These are phyloP conservation scores for Musa acuminata DNA, from an alignment of 176 grass and related monocot species.

Conservation along the genomic window DNA sequence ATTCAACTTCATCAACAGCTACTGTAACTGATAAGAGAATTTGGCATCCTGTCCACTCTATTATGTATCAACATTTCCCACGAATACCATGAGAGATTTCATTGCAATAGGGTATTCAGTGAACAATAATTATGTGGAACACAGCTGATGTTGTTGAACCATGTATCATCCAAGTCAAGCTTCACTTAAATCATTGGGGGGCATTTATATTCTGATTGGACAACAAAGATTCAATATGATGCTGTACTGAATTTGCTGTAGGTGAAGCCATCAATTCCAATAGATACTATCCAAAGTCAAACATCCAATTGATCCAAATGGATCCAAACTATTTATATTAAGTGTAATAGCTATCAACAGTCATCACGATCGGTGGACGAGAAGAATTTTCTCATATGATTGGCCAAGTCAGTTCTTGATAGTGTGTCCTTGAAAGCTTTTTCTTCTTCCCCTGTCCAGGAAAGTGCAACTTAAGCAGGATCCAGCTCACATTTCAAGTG, in stretches of 20 bases:
- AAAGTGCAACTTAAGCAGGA: conserved; percentile 29
- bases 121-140: neutral
- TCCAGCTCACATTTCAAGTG: conserved; percentile 46
- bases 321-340: no score
- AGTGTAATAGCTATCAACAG: no score
- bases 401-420: no score
- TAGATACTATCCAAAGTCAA: neutral
- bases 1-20: no score
- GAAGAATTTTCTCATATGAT: no score
- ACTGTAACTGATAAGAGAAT: no score
- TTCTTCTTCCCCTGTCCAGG: conserved; percentile 39
- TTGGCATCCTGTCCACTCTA: no score
- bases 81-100: neutral
- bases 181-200: neutral
- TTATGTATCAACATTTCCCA: no score
- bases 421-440: conserved; percentile 16
- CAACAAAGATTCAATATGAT: neutral
- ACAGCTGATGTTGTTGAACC: neutral
- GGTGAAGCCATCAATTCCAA: neutral
- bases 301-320: no score
- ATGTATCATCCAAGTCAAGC: neutral
- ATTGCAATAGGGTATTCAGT: neutral
- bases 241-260: neutral
- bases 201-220: neutral
- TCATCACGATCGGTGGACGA: no score